Base-by-base conservation (phyloP, 2,329 filamentous ascomycete genomes). In the Colletotrichum eleusines region DNA sequence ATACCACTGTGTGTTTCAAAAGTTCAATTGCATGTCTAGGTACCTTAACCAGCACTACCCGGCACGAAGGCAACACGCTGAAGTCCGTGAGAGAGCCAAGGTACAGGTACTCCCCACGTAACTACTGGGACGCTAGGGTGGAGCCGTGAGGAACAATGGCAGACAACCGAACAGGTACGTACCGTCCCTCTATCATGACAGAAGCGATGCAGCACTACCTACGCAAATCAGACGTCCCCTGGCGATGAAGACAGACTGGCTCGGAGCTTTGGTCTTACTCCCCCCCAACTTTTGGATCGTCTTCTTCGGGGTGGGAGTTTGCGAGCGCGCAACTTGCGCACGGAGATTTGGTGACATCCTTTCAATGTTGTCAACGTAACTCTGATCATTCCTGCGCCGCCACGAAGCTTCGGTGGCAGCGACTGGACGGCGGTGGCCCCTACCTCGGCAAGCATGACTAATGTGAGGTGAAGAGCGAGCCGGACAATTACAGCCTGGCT, bases 1-100 rank as follows among this genome's bases (percentile, higher is more conserved):
- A 70, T 65, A 64, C 69, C 48, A 70, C 66, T 42, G 33, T 69
- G 69, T 54, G 66, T 72, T 72, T 72, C 69, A 72, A 44, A 72
- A 66, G 65, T 70, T 60, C 69, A 72, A 65, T 66, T 59, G 70
- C 64, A 31, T 46, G 54, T 44, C 57, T 63, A n/a, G n/a, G n/a
- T n/a, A 62, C 33, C 51, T 44, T 67, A 51, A 31, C 64, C 40
- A 66, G 42, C 44, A 57, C 68, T 33, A 68, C 48, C 68, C 9
- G 44, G 55, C 42, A 66, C 48, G 16, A 31, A 55, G 46, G n/a
- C 28, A 42, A 35, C 42, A 35, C 35, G 57, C 57, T 61, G 57
- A 61, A 54, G 66, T 57, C 35, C 42, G 46, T 51, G 57, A 33
- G 50, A 58, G 38, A 33, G 44, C n/a, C 40, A 38, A 35, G 28